phyloP scores from a whole-genome alignment of 495 filamentous ascomycete genomes.

The Beverwykella pulmonaria region DNA sequence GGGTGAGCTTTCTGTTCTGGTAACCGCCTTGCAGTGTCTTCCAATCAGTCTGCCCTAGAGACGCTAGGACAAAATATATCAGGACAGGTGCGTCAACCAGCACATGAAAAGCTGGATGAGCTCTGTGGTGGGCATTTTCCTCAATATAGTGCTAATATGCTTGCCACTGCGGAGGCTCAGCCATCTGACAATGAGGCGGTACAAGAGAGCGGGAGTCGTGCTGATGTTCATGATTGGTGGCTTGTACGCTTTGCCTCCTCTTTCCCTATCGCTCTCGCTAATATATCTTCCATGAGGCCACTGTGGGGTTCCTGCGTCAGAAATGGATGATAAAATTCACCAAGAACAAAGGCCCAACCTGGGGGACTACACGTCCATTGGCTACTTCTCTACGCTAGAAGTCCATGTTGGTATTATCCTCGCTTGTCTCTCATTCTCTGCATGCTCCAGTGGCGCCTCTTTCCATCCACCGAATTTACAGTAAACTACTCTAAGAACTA shows the following conservation, averaged over 20 bases:
- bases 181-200: conserved; percentile 48
- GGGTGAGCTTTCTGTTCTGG: conserved; percentile 43
- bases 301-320: conserved; percentile 50
- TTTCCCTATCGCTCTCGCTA: conserved; percentile 3
- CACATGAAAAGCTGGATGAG: conserved; percentile 27
- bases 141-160: conserved; percentile 39
- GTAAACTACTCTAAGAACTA: too few relatives aligned
- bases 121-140: conserved; percentile 38
- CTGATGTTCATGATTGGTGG: conserved; percentile 59
- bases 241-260: conserved; percentile 48
- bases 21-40: conserved; percentile 50
- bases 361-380: conserved; percentile 39
- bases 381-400: conserved; percentile 44
- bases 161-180: conserved; percentile 52
- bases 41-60: conserved; percentile 44
- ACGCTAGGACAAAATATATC: conserved; percentile 36
- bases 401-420: conserved; percentile 45
- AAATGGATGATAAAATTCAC: conserved; percentile 46
- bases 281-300: conserved; percentile 41
- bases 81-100: conserved; percentile 36
- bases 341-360: conserved; percentile 42
- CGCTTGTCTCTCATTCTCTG: conserved; percentile 44
- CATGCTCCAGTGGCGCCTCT: conserved; percentile 28
- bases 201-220: conserved; percentile 55
- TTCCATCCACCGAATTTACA: conserved; percentile 13